Evolutionary conservation across 2,329 filamentous ascomycete genomes (phyloP).

Genomic region (Trichoderma atrobrunneum): DNA sequence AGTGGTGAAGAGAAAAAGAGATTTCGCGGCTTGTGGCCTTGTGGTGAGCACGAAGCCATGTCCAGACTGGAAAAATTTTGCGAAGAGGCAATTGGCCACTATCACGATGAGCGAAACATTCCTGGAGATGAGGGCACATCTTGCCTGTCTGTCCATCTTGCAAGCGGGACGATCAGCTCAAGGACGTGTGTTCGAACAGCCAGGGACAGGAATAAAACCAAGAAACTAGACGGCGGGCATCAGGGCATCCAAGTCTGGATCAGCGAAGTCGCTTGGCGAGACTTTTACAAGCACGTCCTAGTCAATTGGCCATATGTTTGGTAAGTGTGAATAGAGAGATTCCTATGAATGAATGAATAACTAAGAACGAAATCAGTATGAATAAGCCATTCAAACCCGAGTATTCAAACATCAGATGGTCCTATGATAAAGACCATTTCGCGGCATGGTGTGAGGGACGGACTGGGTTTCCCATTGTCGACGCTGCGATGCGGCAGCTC

Average conservation of each 20-base stretch:
- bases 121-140: conserved; percentile 63
- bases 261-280: conserved; percentile 79
- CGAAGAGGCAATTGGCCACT: conserved; percentile 58
- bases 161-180: conserved; percentile 65
- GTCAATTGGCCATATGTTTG: conserved; percentile 82
- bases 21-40: conserved; percentile 64
- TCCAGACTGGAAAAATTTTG: conserved; percentile 65
- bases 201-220: conserved; percentile 58
- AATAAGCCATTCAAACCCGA: conserved; percentile 72
- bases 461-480: conserved; percentile 80
- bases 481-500: conserved; percentile 82
- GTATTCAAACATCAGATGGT: conserved; percentile 80
- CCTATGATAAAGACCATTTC: conserved; percentile 69
- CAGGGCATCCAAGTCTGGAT: conserved; percentile 72
- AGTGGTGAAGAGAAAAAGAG: conserved; percentile 56
- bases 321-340: conserved; percentile 38
- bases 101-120: conserved; percentile 64
- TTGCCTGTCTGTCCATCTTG: conserved; percentile 67
- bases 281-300: conserved; percentile 85
- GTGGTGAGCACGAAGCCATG: conserved; percentile 70
- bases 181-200: conserved; percentile 65
- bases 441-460: conserved; percentile 68
- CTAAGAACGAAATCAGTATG: conserved; percentile 39
- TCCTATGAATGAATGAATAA: background rate
- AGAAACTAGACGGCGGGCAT: conserved; percentile 63